Evolutionary conservation across 164 flowering plant genomes (phyloP).

Genomic region (Sextonia rubra): DNA sequence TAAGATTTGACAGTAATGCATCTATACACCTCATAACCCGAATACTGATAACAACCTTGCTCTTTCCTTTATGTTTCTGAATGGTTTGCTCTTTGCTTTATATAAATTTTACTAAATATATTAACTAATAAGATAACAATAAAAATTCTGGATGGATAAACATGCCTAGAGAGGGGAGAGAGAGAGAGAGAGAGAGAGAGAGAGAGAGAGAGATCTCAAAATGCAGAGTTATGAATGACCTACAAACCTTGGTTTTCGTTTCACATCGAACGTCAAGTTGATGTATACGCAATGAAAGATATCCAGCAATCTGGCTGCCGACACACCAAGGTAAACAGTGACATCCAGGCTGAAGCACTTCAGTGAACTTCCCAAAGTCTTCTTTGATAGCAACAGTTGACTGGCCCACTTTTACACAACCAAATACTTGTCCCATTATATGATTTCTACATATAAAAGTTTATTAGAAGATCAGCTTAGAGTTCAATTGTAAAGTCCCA

Average conservation of each 20-base stretch:
- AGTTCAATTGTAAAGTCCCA: neutral
- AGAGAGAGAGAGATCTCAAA: neutral
- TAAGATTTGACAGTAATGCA: no score
- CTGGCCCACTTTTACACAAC: constrained; percentile 59
- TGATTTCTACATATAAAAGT: neutral
- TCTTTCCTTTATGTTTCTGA: no score
- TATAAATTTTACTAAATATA: no score
- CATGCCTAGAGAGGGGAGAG: no score
- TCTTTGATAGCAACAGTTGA: constrained; percentile 63
- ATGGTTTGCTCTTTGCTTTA: no score
- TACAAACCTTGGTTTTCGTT: constrained; percentile 71
- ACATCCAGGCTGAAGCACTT: constrained; percentile 72
- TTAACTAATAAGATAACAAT: no score
- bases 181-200: no score
- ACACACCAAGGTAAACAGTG: constrained; percentile 69
- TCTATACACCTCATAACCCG: no score
- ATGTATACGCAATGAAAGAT: constrained; percentile 58
- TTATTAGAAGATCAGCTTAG: no score
- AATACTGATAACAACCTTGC: no score
- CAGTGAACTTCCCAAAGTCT: constrained; percentile 55
- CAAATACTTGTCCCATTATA: constrained; percentile 48
- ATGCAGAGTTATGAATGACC: neutral
- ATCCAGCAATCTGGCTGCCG: constrained; percentile 55
- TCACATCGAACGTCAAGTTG: constrained; percentile 74
- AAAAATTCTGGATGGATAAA: no score